These are phyloP conservation scores for Cladosporium halotolerans DNA, from an alignment of 2,329 filamentous ascomycete species.

Conservation along the genomic window DNA sequence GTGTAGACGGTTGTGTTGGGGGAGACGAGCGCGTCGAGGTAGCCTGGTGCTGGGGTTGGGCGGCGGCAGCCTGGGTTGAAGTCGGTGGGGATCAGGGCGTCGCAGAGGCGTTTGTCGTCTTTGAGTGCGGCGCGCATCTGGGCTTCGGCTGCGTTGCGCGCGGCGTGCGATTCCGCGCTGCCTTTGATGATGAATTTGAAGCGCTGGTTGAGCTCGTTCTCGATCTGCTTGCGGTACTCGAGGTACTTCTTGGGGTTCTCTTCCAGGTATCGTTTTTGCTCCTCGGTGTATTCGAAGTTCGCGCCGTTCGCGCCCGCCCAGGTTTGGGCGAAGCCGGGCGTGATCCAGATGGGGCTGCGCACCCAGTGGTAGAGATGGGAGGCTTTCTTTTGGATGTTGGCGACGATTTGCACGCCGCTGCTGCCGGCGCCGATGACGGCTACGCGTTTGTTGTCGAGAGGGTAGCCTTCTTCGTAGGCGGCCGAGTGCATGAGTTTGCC, in stretches of 20 bases:
- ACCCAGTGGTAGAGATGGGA: constrained; percentile 37
- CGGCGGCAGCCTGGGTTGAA: constrained; percentile 39
- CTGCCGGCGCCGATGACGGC: constrained; percentile 39
- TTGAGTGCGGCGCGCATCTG: constrained; percentile 39
- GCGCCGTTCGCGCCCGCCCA: constrained; percentile 42
- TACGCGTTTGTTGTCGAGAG: constrained; percentile 34
- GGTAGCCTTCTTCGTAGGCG: constrained; percentile 36
- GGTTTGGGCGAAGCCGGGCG: constrained; percentile 42
- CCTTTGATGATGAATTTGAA: constrained; percentile 51
- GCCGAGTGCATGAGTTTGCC: constrained; percentile 41
- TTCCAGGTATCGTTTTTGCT: constrained; percentile 35
- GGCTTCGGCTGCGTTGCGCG: constrained; percentile 33
- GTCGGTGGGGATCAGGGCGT: constrained; percentile 42
- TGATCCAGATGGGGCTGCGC: constrained; percentile 43
- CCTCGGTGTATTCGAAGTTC: constrained; percentile 42
- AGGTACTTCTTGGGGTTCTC: constrained; percentile 40
- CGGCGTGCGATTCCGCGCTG: constrained; percentile 39
- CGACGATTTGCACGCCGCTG: constrained; percentile 39
- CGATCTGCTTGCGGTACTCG: constrained; percentile 43
- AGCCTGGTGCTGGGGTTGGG: constrained; percentile 38
- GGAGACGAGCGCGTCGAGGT: constrained; percentile 35
- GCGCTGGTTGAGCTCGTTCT: constrained; percentile 46
- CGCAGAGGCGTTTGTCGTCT: constrained; percentile 33
- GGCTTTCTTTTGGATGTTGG: constrained; percentile 35
- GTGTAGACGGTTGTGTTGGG: constrained; percentile 31